phyloP scores from a whole-genome alignment of 1,139 yeast species.

The Debaryomyces coudertii region DNA sequence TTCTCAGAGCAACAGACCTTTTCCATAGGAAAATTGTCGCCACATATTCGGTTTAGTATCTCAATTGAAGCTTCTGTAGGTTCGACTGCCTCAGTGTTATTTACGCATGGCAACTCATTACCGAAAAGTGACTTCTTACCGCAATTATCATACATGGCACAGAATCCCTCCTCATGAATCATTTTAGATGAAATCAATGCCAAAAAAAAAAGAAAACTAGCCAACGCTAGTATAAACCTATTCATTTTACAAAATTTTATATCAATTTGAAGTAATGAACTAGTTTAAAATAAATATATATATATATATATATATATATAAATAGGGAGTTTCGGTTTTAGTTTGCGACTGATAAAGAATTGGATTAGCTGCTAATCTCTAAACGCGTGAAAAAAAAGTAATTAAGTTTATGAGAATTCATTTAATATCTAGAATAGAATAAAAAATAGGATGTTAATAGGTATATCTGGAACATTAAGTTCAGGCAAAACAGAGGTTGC shows the following conservation, averaged over 20 bases:
- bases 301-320: too few relatives aligned
- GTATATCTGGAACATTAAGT: conserved; percentile 71
- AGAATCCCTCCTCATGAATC: conserved; percentile 40
- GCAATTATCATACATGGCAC: conserved; percentile 67
- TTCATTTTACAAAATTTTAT: background rate
- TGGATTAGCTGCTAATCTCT: background rate
- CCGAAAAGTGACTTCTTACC: conserved; percentile 87
- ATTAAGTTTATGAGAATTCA: background rate
- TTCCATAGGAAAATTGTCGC: conserved; percentile 54
- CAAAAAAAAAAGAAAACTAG: background rate
- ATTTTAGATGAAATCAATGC: background rate
- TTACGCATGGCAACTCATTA: conserved; percentile 75
- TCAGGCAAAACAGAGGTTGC: conserved; percentile 74
- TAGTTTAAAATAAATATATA: background rate
- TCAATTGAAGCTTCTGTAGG: conserved; percentile 50
- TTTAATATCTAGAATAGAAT: background rate
- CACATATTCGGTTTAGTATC: conserved; percentile 66
- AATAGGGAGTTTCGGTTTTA: background rate
- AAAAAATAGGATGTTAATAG: conserved; percentile 61
- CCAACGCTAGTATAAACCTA: background rate
- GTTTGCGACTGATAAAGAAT: conserved; percentile 4
- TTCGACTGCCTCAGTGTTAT: conserved; percentile 47
- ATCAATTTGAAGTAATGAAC: background rate
- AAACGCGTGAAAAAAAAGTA: conserved; percentile 6
- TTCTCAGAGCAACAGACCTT: conserved; percentile 45